Evolutionary conservation across 2,329 filamentous ascomycete species (phyloP).

Genomic region (Hymenoscyphus fraxineus): DNA sequence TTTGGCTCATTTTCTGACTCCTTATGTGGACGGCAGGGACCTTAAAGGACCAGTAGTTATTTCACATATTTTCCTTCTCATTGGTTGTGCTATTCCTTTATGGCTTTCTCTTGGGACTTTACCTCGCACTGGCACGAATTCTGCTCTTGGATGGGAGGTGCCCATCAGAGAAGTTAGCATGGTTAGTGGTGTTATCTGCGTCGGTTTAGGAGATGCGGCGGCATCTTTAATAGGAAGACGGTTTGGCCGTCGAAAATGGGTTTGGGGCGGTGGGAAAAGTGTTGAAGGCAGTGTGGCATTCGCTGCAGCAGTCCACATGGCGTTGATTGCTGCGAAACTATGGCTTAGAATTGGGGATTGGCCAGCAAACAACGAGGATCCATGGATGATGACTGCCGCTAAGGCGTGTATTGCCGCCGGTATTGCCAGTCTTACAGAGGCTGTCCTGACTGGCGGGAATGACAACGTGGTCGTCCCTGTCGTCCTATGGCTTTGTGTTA

Average conservation of each 20-base stretch:
- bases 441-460: slow-evolving; percentile 92
- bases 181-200: slow-evolving; percentile 88
- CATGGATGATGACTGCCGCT: slow-evolving; percentile 63
- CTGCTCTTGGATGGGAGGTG: slow-evolving; percentile 72
- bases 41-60: slow-evolving; percentile 91
- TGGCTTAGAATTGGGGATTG: slow-evolving; percentile 80
- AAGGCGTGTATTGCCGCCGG: slow-evolving; percentile 71
- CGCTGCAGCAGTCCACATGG: slow-evolving; percentile 70
- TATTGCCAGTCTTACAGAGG: slow-evolving; percentile 86
- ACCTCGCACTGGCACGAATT: slow-evolving; percentile 50
- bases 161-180: slow-evolving; percentile 74
- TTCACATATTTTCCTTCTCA: slow-evolving; percentile 86
- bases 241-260: slow-evolving; percentile 85
- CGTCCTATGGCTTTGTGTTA: slow-evolving; percentile 86
- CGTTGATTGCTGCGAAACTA: slow-evolving; percentile 63
- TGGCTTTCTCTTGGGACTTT: slow-evolving; percentile 81
- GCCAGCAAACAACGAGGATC: slow-evolving; percentile 71
- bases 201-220: slow-evolving; percentile 91
- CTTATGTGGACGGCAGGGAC: slow-evolving; percentile 92
- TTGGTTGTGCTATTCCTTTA: slow-evolving; percentile 90
- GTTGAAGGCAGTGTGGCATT: slow-evolving; percentile 86
- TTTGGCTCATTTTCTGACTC: slow-evolving; percentile 80
- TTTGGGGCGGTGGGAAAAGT: slow-evolving; percentile 95
- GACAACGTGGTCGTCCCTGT: slow-evolving; percentile 97
- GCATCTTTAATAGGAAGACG: slow-evolving; percentile 85